Evolutionary conservation across 2,329 filamentous ascomycete species (phyloP).

Genomic region (Colletotrichum tamarilloi): DNA sequence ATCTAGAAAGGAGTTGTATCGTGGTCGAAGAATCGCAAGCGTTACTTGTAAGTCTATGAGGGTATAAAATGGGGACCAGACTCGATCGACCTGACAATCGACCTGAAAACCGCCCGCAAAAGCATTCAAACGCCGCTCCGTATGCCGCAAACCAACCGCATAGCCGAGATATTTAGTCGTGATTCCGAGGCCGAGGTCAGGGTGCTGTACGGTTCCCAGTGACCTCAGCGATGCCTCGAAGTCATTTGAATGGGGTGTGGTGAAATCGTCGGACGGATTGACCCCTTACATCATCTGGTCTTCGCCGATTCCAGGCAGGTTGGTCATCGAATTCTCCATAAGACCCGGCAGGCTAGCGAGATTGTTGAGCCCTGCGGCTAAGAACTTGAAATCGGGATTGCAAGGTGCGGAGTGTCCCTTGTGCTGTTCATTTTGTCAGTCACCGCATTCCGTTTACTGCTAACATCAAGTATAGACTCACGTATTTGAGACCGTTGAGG

Average conservation of each 20-base stretch:
- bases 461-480: slow-evolving; percentile 51
- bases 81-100: slow-evolving; percentile 29
- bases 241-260: neutral
- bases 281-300: slow-evolving; percentile 47
- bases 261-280: neutral
- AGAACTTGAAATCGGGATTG: slow-evolving; percentile 78
- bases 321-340: slow-evolving; percentile 42
- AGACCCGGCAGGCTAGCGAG: slow-evolving; percentile 42
- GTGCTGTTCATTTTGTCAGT: slow-evolving; percentile 56
- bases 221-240: neutral
- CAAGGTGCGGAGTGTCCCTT: slow-evolving; percentile 88
- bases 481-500: slow-evolving; percentile 96
- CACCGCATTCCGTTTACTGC: neutral
- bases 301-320: slow-evolving; percentile 56
- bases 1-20: slow-evolving; percentile 22
- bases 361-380: slow-evolving; percentile 56
- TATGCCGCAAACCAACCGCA: slow-evolving; percentile 23
- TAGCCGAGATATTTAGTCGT: neutral
- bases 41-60: slow-evolving; percentile 36
- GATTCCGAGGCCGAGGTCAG: neutral
- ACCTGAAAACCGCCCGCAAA: slow-evolving; percentile 23
- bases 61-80: slow-evolving; percentile 36
- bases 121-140: slow-evolving; percentile 29
- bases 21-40: slow-evolving; percentile 27
- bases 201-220: neutral